A percentile compares a stretch with the other conserved stretches of the same genome.
phyloP scores from a whole-genome alignment of 2,329 filamentous ascomycete species.

The Fonsecaea nubica region DNA sequence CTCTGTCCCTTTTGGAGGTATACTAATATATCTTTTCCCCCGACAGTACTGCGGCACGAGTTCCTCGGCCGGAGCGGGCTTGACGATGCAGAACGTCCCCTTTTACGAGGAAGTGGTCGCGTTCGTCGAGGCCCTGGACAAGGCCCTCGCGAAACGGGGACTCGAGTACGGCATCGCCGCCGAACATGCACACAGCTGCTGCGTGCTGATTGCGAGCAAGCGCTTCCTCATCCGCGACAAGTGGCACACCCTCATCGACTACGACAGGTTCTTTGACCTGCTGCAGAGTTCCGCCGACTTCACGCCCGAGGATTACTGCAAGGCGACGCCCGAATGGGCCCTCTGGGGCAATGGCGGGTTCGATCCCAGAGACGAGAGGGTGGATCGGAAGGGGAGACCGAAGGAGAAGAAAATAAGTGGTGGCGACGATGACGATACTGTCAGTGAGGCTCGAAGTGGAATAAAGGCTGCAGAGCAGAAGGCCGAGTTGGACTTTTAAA shows the following conservation, averaged over 20 bases:
- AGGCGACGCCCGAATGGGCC: slow-evolving; percentile 89
- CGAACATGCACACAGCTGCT: slow-evolving; percentile 95
- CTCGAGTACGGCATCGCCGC: slow-evolving; percentile 89
- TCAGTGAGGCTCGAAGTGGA: not conserved
- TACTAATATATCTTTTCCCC: slow-evolving; percentile 54
- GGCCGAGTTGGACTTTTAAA: slow-evolving; percentile 15
- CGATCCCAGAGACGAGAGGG: slow-evolving; percentile 85
- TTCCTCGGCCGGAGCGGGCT: slow-evolving; percentile 79
- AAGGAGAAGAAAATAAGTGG: slow-evolving; percentile 25
- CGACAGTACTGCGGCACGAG: slow-evolving; percentile 83
- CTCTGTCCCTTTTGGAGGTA: not conserved
- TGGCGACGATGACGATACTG: too few relatives aligned
- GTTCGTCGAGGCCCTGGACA: slow-evolving; percentile 78
- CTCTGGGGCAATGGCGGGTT: slow-evolving; percentile 94
- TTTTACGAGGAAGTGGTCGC: slow-evolving; percentile 90
- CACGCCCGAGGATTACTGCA: slow-evolving; percentile 89
- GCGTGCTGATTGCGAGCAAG: slow-evolving; percentile 81
- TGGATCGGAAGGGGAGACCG: slow-evolving; percentile 76
- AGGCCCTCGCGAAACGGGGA: slow-evolving; percentile 71
- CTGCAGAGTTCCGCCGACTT: slow-evolving; percentile 79
- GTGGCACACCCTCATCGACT: slow-evolving; percentile 94
- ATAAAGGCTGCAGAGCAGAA: not conserved
- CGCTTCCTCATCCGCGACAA: slow-evolving; percentile 77
- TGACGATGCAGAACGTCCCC: slow-evolving; percentile 97
- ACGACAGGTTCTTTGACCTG: slow-evolving; percentile 83